These are phyloP conservation scores for Mucor velutinosus DNA, from an alignment of 371 early-diverging fungal species.

Conservation along the genomic window DNA sequence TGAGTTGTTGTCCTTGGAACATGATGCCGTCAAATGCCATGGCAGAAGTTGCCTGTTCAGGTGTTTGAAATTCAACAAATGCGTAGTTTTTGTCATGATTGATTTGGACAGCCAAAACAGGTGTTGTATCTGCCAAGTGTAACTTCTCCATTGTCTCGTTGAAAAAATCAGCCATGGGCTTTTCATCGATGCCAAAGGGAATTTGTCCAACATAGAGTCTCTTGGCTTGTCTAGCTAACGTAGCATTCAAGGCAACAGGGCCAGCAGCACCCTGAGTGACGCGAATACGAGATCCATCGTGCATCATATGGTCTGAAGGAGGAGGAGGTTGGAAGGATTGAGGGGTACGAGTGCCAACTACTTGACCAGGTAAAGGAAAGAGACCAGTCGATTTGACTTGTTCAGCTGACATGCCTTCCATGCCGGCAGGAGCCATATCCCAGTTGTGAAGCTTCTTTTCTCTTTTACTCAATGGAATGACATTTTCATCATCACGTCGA, in stretches of 20 bases:
- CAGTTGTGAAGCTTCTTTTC: constrained; percentile 84
- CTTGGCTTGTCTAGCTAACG: constrained; percentile 69
- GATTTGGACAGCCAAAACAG: constrained; percentile 82
- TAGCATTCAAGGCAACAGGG: constrained; percentile 41
- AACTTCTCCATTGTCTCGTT: constrained; percentile 82
- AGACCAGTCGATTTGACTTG: constrained; percentile 92
- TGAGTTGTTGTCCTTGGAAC: constrained; percentile 83
- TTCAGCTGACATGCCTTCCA: constrained; percentile 84
- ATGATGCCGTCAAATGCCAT: constrained; percentile 92
- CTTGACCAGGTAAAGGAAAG: constrained; percentile 92
- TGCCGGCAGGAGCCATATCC: constrained; percentile 94
- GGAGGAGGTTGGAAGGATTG: constrained; percentile 55
- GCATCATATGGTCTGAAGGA: constrained; percentile 14
- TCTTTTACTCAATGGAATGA: constrained; percentile 80
- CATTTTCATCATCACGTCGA: constrained; percentile 53
- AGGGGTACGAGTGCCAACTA: constrained; percentile 67
- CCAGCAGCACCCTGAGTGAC: constrained; percentile 50
- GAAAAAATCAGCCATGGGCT: constrained; percentile 81
- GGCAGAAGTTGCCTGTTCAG: constrained; percentile 89
- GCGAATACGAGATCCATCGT: constrained; percentile 41
- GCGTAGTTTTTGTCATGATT: constrained; percentile 94
- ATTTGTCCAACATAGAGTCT: constrained; percentile 94
- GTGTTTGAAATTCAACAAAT: constrained; percentile 75
- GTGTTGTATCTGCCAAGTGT: constrained; percentile 59
- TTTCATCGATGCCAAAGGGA: constrained; percentile 80